Conservation (phyloP, 352 stramenopile genomes). For the Phytophthora ramorum region DNA sequence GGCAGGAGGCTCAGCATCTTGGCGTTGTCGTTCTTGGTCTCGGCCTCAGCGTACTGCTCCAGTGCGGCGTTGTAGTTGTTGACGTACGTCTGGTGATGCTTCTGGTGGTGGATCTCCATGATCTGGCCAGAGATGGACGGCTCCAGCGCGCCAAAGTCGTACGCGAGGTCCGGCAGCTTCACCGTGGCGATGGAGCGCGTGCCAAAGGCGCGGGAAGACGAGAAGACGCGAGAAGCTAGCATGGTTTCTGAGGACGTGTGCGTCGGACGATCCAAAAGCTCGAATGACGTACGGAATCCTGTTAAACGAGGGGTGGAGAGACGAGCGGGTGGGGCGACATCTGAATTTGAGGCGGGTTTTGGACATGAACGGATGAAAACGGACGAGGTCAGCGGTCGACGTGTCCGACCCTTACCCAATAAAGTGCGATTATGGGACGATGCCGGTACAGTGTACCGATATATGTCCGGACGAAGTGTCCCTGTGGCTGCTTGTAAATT, state of each 20-base stretch:
- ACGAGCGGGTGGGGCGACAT: constrained; percentile 24
- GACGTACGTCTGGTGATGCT: constrained; percentile 97
- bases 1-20: constrained; percentile 92
- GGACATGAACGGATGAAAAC: background rate
- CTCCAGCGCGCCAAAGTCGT: constrained; percentile 90
- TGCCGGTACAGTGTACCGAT: constrained; percentile 3
- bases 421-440: constrained; percentile 24
- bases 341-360: constrained; percentile 10
- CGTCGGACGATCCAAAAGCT: constrained; percentile 35
- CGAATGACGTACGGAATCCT: constrained; percentile 18
- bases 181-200: constrained; percentile 69
- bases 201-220: constrained; percentile 14
- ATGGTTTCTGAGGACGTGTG: constrained; percentile 16
- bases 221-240: constrained; percentile 30
- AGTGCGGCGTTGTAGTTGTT: constrained; percentile 95
- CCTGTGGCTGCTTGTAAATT: background rate
- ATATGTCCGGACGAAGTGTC: constrained; percentile 8
- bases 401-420: constrained; percentile 26
- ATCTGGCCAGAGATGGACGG: constrained; percentile 90
- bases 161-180: constrained; percentile 84
- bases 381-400: background rate
- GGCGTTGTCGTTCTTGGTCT: constrained; percentile 88
- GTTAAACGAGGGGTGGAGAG: constrained; percentile 31
- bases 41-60: constrained; percentile 94
- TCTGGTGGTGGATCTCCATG: constrained; percentile 96